Conservation (phyloP, 208 protist genomes). For the Trypanosoma platydactyli region DNA sequence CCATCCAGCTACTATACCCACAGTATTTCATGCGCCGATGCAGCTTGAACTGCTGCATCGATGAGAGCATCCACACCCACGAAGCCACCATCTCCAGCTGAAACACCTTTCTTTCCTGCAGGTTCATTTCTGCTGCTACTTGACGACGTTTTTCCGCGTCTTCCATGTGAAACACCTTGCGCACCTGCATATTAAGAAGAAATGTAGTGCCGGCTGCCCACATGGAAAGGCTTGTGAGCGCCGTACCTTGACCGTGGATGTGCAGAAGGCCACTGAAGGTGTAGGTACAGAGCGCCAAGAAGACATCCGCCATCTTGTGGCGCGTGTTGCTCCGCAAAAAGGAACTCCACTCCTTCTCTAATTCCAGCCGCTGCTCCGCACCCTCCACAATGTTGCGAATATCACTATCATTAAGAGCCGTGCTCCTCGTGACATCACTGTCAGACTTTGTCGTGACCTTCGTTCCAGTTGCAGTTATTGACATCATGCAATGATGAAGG, state of each 20-base stretch:
- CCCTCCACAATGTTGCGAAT: slow-evolving; percentile 55
- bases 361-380: slow-evolving; percentile 35
- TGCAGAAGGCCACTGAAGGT: slow-evolving; percentile 68
- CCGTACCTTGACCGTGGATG: slow-evolving; percentile 71
- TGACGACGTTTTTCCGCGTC: slow-evolving; percentile 17
- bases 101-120: slow-evolving; percentile 47
- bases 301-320: slow-evolving; percentile 56
- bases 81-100: slow-evolving; percentile 59
- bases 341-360: slow-evolving; percentile 15
- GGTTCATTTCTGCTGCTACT: slow-evolving; percentile 11
- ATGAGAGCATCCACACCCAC: slow-evolving; percentile 82
- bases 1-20: slow-evolving; percentile 84
- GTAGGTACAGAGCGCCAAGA: slow-evolving; percentile 54
- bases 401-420: slow-evolving; percentile 21
- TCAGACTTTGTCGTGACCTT: neutral
- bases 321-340: slow-evolving; percentile 58
- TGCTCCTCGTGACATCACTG: neutral
- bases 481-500: neutral
- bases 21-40: slow-evolving; percentile 75
- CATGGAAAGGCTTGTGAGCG: slow-evolving; percentile 67
- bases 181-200: slow-evolving; percentile 58
- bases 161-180: slow-evolving; percentile 44
- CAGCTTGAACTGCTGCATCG: slow-evolving; percentile 77
- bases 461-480: neutral
- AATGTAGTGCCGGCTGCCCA: slow-evolving; percentile 77